Conservation (phyloP, 2,329 filamentous ascomycete species). For the Aulographum hederae region DNA sequence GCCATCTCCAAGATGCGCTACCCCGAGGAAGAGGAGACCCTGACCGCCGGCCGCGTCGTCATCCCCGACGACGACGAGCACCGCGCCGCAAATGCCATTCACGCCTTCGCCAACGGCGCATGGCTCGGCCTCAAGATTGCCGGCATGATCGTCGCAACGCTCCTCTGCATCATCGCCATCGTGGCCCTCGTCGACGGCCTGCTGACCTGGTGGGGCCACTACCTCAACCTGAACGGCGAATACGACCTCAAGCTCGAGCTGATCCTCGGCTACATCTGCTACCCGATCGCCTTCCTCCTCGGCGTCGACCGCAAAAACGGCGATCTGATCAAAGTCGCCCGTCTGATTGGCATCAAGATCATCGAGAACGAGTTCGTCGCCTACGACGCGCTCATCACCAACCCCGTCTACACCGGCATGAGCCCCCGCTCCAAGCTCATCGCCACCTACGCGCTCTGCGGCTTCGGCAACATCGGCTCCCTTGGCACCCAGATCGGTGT, state of each 20-base stretch:
- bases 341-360: conserved; percentile 71
- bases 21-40: conserved; percentile 70
- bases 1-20: conserved; percentile 80
- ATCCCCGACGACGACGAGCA: conserved; percentile 65
- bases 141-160: conserved; percentile 59
- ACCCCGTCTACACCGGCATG: conserved; percentile 33
- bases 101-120: conserved; percentile 69
- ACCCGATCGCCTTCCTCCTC: conserved; percentile 62
- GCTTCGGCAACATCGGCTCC: conserved; percentile 63
- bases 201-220: conserved; percentile 68
- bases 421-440: conserved; percentile 59
- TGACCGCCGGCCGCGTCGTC: conserved; percentile 66
- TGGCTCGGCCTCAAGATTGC: conserved; percentile 79
- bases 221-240: conserved; percentile 49
- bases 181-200: conserved; percentile 59
- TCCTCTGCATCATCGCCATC: conserved; percentile 71
- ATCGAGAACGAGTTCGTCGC: conserved; percentile 73
- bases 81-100: conserved; percentile 60
- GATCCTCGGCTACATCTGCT: conserved; percentile 61
- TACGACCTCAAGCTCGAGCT: conserved; percentile 56
- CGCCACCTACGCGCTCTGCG: conserved; percentile 68
- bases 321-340: conserved; percentile 50
- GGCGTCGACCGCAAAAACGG: conserved; percentile 46
- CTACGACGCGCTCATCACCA: conserved; percentile 39
- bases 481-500: conserved; percentile 84